phyloP scores from a whole-genome alignment of 108 stramenopile genomes.

The Poteriospumella lacustris region DNA sequence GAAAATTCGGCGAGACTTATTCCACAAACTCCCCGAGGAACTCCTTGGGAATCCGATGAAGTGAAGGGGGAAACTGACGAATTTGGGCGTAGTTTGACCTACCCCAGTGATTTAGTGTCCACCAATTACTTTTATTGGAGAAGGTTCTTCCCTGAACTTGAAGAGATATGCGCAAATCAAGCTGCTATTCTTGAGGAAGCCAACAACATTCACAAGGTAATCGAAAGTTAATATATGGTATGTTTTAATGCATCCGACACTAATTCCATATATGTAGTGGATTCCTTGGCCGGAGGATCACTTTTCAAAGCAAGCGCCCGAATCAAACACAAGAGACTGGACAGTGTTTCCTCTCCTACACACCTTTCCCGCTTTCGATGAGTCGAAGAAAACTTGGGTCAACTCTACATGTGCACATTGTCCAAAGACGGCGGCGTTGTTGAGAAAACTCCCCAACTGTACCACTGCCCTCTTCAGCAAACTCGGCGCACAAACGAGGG shows the following conservation, averaged over 20 bases:
- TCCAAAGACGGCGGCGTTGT: slow-evolving; percentile 62
- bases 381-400: slow-evolving; percentile 63
- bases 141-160: slow-evolving; percentile 39
- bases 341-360: slow-evolving; percentile 86
- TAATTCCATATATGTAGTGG: slow-evolving; percentile 63
- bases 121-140: slow-evolving; percentile 30
- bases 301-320: slow-evolving; percentile 56
- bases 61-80: too few species aligned
- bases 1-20: too few species aligned
- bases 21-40: too few species aligned
- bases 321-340: slow-evolving; percentile 57
- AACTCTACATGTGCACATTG: slow-evolving; percentile 63
- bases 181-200: slow-evolving; percentile 41
- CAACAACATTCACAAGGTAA: slow-evolving; percentile 15
- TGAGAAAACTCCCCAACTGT: slow-evolving; percentile 48
- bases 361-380: slow-evolving; percentile 80
- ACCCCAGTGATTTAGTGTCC: not conserved
- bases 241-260: not conserved
- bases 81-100: too few species aligned
- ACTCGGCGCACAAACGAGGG: slow-evolving; percentile 63
- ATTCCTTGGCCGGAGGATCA: slow-evolving; percentile 82
- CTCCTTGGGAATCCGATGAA: too few species aligned
- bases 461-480: slow-evolving; percentile 87
- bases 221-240: not conserved
- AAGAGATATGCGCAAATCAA: slow-evolving; percentile 12